These are phyloP conservation scores for Incumbomyces delicatus DNA, from an alignment of 2,329 filamentous ascomycete species.

Conservation along the genomic window DNA sequence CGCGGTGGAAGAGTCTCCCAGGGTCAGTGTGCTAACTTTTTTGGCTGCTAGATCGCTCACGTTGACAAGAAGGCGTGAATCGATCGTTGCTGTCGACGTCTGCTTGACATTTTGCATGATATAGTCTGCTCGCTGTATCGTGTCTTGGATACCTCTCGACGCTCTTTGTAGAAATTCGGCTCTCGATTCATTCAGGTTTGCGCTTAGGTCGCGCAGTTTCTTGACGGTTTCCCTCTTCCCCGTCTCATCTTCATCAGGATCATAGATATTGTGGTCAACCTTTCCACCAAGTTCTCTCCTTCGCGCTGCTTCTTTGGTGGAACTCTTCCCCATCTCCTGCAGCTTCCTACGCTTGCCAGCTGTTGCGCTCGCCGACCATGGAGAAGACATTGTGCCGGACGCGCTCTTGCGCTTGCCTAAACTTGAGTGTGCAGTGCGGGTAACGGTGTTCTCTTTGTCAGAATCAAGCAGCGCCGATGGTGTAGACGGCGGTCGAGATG, in stretches of 20 bases:
- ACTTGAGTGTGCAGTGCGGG: slow-evolving; percentile 16
- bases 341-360: slow-evolving; percentile 38
- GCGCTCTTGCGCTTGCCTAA: slow-evolving; percentile 36
- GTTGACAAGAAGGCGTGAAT: slow-evolving; percentile 74
- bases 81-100: slow-evolving; percentile 81
- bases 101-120: slow-evolving; percentile 65
- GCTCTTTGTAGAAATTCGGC: slow-evolving; percentile 60
- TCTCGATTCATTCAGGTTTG: slow-evolving; percentile 50
- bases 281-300: slow-evolving; percentile 23
- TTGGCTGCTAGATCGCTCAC: slow-evolving; percentile 72
- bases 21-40: slow-evolving; percentile 62
- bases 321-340: slow-evolving; percentile 23
- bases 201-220: slow-evolving; percentile 57
- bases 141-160: slow-evolving; percentile 55
- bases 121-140: slow-evolving; percentile 56
- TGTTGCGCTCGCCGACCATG: slow-evolving; percentile 19
- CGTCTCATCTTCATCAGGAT: slow-evolving; percentile 71
- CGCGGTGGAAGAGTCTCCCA: slow-evolving; percentile 63
- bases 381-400: slow-evolving; percentile 10
- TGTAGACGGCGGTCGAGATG: slow-evolving; percentile 12
- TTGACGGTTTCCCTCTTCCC: slow-evolving; percentile 63
- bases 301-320: slow-evolving; percentile 25
- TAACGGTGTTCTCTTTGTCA: slow-evolving; percentile 40
- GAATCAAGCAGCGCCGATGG: slow-evolving; percentile 32
- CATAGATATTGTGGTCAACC: slow-evolving; percentile 50